Evolutionary conservation across 2,329 filamentous ascomycete species (phyloP), one percentile per base, ranked within the genome.

Genomic region (Pyricularia pennisetigena): DNA sequence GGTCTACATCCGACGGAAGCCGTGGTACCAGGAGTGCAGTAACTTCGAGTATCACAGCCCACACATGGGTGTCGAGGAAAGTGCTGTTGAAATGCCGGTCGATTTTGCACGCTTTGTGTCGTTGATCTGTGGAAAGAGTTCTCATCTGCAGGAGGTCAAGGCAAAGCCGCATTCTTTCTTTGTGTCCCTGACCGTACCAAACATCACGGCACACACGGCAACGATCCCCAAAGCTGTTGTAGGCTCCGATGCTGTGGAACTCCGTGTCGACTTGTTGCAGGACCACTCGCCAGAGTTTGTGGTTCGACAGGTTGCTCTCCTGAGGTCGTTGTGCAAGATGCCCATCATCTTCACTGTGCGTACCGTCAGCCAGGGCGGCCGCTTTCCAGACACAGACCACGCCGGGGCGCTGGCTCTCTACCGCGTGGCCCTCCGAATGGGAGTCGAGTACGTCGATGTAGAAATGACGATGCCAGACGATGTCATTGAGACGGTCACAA

Each of bases 261-360:
- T 99, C 67, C 88, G 95, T n/a, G 92, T 97, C 4, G 95, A 99
- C 78, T 82, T 99, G 61, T 85, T 99, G 20, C 85, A 90, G 70
- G 91, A 97, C 74, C 86, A 88, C 5, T 83, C 87, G 3, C 79
- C 88, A 0, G 93, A 97, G 69, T 97, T 91, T 70, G 86, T 99
- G 41, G 87, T 88, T 64, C 87, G 90, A 29, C 94, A 99, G 74
- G 84, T 98, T 57, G 89, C 94, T 0, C 82, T 93, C 68, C 82
- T 99, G 29, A 88, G 94, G 67, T 88, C 88, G 20, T 35, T 72
- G 26, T 57, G 54, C 41, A 84, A 87, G 30, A 82, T 94, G 64
- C 95, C 95, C 0, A 84, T 99, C 62, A 93, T 99, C 71, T 99
- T 97, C 80, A 99, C 95, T 0, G 83, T 99, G 41, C 88, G 95